phyloP scores from a whole-genome alignment of 2,329 filamentous ascomycete species.

The Rutstroemia sydowiana region DNA sequence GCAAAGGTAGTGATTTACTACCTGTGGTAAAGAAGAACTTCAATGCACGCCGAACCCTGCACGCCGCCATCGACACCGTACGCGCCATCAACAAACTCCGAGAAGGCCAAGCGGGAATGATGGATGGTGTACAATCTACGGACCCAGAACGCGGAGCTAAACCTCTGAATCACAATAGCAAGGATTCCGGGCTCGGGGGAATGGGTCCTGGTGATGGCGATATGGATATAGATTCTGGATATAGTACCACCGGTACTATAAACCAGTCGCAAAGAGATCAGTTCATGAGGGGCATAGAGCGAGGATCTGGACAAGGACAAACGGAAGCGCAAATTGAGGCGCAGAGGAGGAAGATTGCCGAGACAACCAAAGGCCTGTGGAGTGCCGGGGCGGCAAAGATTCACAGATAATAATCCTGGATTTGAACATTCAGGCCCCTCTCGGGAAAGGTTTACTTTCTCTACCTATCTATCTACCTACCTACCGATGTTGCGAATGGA shows the following conservation, averaged over 20 bases:
- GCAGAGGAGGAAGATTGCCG: constrained; percentile 48
- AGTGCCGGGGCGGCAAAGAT: constrained; percentile 24
- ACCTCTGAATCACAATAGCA: constrained; percentile 31
- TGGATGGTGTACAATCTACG: constrained; percentile 51
- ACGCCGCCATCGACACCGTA: constrained; percentile 64
- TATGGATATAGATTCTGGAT: constrained; percentile 27
- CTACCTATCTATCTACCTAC: too few relatives aligned
- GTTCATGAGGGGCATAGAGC: constrained; percentile 24
- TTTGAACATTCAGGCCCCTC: too few relatives aligned
- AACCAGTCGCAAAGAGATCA: constrained; percentile 11
- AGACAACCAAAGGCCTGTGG: constrained; percentile 51
- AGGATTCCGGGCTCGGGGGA: constrained; percentile 38
- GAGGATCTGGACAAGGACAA: constrained; percentile 28
- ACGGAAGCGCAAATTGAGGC: constrained; percentile 30
- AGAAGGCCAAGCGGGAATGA: constrained; percentile 51
- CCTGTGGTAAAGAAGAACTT: constrained; percentile 69
- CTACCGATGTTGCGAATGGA: too few relatives aligned
- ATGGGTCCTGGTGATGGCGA: constrained; percentile 14
- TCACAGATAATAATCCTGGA: constrained; percentile 18
- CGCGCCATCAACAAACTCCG: constrained; percentile 64
- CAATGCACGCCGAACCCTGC: constrained; percentile 60
- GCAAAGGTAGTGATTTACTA: constrained; percentile 54
- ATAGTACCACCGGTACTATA: constrained; percentile 8
- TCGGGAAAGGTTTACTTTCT: too few relatives aligned
- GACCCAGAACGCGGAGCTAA: constrained; percentile 40